Evolutionary conservation across 2,329 filamentous ascomycete species (phyloP), one percentile per base, ranked within the genome.

Genomic region (Arthroderma sp.): DNA sequence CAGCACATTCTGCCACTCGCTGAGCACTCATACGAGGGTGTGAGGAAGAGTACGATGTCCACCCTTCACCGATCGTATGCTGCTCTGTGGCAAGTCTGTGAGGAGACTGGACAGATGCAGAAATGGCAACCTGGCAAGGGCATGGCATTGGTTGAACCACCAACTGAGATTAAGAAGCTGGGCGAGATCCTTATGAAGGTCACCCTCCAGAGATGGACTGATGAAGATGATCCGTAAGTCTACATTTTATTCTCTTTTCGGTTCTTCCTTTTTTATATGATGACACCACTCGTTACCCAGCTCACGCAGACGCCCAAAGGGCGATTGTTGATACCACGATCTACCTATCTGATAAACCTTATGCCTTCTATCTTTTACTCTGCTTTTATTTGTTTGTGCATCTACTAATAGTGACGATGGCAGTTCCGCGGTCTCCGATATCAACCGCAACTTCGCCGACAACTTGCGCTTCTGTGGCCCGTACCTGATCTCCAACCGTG

Each of bases 241-340:
- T 3, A 63, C 60, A 35, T 57, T 37, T 47, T 54, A 38, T 62
- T 60, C 61, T 60, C 61, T 57, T 58, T 58, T 61, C 57, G 43
- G 59, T 61, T 58, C 61, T 65, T 55, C 44, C 59, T 57, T 41
- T 35, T 57, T 61, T 69, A 74, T 67, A 85, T 89, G 90, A 96
- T 96, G 90, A 95, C 75, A 79, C 81, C 74, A 77, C 82, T 84
- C 88, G 88, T 91, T 91, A 91, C 91, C 90, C 91, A 96, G 91
- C 91, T 96, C 91, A 96, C 91, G 95, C 88, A 88, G 87, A 97
- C 85, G 85, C 88, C 81, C 77, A 76, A 81, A 76, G 76, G 83
- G 87, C 83, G 83, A 76, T 84, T 95, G 89, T 87, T 89, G 88
- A 85, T 85, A 93, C 94, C 75, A 78, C 89, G 86, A 80, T 82